Conservation (phyloP, 495 filamentous ascomycete species). For the Endocarpon pusillum region DNA sequence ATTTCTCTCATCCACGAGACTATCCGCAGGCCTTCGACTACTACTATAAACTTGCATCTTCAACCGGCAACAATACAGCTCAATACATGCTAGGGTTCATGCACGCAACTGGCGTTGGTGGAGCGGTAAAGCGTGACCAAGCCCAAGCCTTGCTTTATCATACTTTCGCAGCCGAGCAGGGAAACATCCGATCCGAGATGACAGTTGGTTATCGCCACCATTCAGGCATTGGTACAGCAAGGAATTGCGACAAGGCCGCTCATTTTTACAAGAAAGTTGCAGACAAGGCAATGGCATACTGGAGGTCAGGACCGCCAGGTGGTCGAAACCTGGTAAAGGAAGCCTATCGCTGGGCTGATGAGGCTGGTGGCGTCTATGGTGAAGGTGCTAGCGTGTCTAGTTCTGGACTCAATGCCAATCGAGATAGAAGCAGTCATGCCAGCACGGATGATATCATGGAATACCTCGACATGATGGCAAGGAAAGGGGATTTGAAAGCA, state of each 20-base stretch:
- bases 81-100: slow-evolving; percentile 93
- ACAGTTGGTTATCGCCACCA: slow-evolving; percentile 77
- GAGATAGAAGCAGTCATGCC: slow-evolving; percentile 46
- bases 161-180: slow-evolving; percentile 76
- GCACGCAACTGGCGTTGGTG: slow-evolving; percentile 84
- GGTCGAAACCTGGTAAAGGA: slow-evolving; percentile 61
- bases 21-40: slow-evolving; percentile 66
- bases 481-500: slow-evolving; percentile 84
- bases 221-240: slow-evolving; percentile 65
- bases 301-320: slow-evolving; percentile 77
- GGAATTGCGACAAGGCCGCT: slow-evolving; percentile 70
- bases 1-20: slow-evolving; percentile 74
- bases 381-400: slow-evolving; percentile 85
- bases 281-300: slow-evolving; percentile 79
- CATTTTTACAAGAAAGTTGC: slow-evolving; percentile 86
- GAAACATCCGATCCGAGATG: slow-evolving; percentile 82
- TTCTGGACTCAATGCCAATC: slow-evolving; percentile 56
- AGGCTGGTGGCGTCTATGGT: slow-evolving; percentile 83
- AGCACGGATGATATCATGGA: slow-evolving; percentile 84
- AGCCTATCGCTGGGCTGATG: slow-evolving; percentile 63
- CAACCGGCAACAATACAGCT: slow-evolving; percentile 76
- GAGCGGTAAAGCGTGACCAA: slow-evolving; percentile 70
- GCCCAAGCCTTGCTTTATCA: slow-evolving; percentile 87
- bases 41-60: slow-evolving; percentile 60
- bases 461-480: slow-evolving; percentile 82